phyloP scores from a whole-genome alignment of 2,329 filamentous ascomycete genomes.

The Ascochyta pisi region DNA sequence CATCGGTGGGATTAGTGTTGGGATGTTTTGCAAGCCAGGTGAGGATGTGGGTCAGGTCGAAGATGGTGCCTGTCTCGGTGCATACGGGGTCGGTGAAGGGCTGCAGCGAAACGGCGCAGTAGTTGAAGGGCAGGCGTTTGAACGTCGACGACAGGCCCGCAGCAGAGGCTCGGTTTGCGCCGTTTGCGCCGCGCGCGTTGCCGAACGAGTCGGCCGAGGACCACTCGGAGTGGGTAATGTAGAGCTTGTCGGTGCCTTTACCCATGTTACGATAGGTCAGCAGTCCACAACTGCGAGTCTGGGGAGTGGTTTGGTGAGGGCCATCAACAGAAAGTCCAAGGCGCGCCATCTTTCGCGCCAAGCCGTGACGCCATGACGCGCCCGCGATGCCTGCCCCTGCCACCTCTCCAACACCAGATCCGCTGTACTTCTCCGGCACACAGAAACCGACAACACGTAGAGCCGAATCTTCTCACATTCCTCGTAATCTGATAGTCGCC shows the following conservation, averaged over 20 bases:
- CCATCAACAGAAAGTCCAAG: conserved; percentile 15
- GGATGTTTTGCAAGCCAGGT: conserved; percentile 95
- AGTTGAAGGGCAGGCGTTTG: conserved; percentile 94
- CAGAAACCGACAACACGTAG: no score
- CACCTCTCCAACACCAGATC: background rate
- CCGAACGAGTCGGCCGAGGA: conserved; percentile 87
- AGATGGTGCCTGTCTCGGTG: conserved; percentile 84
- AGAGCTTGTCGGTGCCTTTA: conserved; percentile 53
- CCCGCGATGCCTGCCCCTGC: background rate
- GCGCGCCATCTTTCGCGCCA: no score
- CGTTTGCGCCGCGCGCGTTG: conserved; percentile 75
- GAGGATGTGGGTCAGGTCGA: conserved; percentile 92
- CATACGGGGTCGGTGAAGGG: conserved; percentile 96
- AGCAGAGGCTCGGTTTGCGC: conserved; percentile 60
- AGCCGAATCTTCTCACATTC: no score
- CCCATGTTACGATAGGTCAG: conserved; percentile 36
- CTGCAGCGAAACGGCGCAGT: conserved; percentile 93
- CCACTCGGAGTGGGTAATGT: conserved; percentile 98
- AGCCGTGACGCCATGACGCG: background rate
- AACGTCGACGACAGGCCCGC: conserved; percentile 68
- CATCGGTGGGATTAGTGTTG: conserved; percentile 88
- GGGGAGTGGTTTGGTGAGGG: background rate
- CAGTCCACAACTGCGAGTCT: conserved; percentile 4
- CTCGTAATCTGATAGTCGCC: no score
- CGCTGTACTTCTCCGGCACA: no score